Base-by-base conservation (phyloP, 2,329 filamentous ascomycete species). In the Hypoxylon sp. region DNA sequence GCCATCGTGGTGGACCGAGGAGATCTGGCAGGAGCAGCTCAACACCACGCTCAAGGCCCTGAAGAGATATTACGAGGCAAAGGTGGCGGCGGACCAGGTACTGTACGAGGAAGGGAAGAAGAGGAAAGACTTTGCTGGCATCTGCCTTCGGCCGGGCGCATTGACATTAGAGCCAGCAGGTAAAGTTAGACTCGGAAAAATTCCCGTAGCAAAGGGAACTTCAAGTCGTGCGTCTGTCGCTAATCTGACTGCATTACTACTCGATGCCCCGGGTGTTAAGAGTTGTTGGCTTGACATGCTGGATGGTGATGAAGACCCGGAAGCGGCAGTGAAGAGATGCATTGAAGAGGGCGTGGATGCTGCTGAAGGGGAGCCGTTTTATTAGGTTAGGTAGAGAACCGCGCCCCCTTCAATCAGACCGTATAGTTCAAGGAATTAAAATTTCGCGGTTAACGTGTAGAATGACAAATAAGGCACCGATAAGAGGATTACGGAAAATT, bases 151-250 rank as follows among this genome's bases (percentile, higher is more conserved):
- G 0, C 87, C 88, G 0, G 87, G 84, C 1, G 70, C 71, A 0
- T 77, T 90, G 72, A 85, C 82, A 4, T 79, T 85, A 46, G 84
- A 86, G 33, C 80, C 84, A 1, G 87, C 80, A 0, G 83, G 83
- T 6, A 80, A 79, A 52, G 80, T 88, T 6, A 79, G 79, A 72
- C 76, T 88, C 3, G 86, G 86, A 35, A 84, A 81, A 77, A 83
- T 81, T 2, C 74, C 75, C n/a, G 68, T 68, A 2, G 70, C 79
- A 8, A 73, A 70, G 37, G 84, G 83, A 11, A 77, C 74, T 0
- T 83, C 86, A 51, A 86, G 85, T 64, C 83, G 90, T 5, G 87
- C 85, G 59, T 84, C 87, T 72, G 90, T 92, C 9, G 91, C 90
- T 5, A 78, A 82, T 62, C 83, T 89, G 2, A 84, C 87, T 1